Evolutionary conservation across 1,139 yeast species (phyloP), one percentile per base, ranked within the genome.

Genomic region (Scheffersomyces parashehatae): DNA sequence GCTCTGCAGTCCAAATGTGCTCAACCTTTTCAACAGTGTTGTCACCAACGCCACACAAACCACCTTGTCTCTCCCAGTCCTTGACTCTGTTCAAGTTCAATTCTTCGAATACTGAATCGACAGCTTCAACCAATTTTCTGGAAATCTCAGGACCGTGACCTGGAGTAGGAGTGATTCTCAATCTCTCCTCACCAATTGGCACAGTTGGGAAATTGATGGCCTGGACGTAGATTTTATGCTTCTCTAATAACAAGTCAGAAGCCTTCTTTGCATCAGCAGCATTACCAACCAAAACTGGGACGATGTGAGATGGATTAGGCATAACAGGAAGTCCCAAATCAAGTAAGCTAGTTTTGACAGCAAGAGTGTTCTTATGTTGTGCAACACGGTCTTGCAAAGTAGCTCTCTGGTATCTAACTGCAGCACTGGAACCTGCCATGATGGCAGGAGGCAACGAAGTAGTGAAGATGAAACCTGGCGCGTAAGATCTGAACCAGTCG

Each of bases 201-300:
- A 93, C 99, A 26, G 99, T 93, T 45, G 99, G 99, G 82, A 87
- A 93, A 73, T 93, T 93, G 67, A 93, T 93, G 43, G 98, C 97
- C 71, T 93, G 99, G 40, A 95, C 99, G 62, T 93, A 93, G 62
- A 93, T 91, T 55, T 81, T 77, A 69, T 91, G 88, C 59, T 88
- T 83, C 51, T 85, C 77, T 73, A 93, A 82, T 60, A 93, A 80
- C 66, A 88, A 68, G 65, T 95, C 99, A 15, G 96, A 86, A 7
- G 98, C 98, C 47, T 72, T 75, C 68, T 91, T 93, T 46, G 98
- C 97, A 59, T 85, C 84, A 43, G 84, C 87, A 13, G 99, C 97
- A 62, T 89, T 91, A 53, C 99, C 99, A 55, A 93, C 87, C 52
- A 95, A 78, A 39, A 95, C 85, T 7, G 99, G 98, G 36, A 93